A percentile compares a stretch with the other conserved stretches of the same genome.
Conservation (phyloP, 225 moss, liverwort and hornwort genomes). For the Pleurozium schreberi region DNA sequence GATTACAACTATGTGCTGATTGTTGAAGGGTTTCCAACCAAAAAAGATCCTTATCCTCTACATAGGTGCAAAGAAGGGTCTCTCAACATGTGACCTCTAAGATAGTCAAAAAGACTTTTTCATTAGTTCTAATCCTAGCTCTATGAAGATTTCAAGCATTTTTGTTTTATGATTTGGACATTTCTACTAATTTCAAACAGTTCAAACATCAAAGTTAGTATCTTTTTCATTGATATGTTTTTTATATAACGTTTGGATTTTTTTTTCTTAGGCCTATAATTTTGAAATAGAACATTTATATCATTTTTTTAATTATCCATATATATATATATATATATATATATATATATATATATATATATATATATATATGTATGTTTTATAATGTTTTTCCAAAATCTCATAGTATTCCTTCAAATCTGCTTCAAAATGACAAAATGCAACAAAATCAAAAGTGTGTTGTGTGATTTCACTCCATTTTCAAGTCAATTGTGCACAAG, state of each 20-base stretch:
- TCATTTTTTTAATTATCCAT: neutral
- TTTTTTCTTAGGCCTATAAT: neutral
- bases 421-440: neutral
- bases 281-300: neutral
- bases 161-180: no score
- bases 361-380: no score
- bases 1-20: no score
- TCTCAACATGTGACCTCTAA: neutral
- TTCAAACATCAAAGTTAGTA: neutral
- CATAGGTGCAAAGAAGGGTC: no score
- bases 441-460: neutral
- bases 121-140: neutral
- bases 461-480: fast-evolving
- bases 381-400: neutral
- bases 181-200: neutral
- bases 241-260: neutral
- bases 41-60: no score
- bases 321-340: no score
- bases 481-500: neutral
- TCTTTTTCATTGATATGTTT: neutral
- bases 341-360: no score
- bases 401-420: no score
- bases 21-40: no score
- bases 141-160: neutral
- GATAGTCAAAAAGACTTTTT: neutral